A percentile compares a stretch with the other conserved stretches of the same genome.
phyloP scores from a whole-genome alignment of 2,329 filamentous ascomycete species.

The Calonectria pteridis region DNA sequence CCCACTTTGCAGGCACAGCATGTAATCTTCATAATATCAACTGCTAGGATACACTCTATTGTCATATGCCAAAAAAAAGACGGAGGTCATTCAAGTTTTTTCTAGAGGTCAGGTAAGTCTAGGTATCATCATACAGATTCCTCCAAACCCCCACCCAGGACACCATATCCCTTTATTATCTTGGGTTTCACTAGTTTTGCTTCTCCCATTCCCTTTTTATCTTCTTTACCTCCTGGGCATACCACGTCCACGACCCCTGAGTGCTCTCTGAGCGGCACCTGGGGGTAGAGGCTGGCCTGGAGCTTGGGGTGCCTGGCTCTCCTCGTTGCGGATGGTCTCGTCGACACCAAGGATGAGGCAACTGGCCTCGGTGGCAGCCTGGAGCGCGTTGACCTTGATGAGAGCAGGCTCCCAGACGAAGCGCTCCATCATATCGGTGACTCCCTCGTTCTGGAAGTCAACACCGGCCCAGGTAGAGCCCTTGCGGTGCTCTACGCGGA shows the following conservation, averaged over 20 bases:
- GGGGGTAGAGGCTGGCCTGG: constrained; percentile 81
- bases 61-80: constrained; percentile 14
- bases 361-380: constrained; percentile 93
- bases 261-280: constrained; percentile 88
- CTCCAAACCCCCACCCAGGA: constrained; percentile 40
- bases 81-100: constrained; percentile 44
- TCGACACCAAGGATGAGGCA: constrained; percentile 97
- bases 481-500: constrained; percentile 96
- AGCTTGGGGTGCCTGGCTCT: constrained; percentile 86
- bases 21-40: neutral
- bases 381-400: constrained; percentile 97
- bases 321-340: constrained; percentile 98
- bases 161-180: constrained; percentile 34
- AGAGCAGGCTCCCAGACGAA: constrained; percentile 98
- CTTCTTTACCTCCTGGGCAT: constrained; percentile 83
- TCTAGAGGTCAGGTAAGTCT: constrained; percentile 43
- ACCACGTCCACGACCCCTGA: constrained; percentile 85
- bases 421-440: constrained; percentile 91
- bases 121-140: constrained; percentile 55
- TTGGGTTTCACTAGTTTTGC: constrained; percentile 30
- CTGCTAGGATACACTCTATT: neutral
- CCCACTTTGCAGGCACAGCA: neutral
- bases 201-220: constrained; percentile 37
- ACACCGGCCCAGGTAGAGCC: constrained; percentile 95
- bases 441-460: constrained; percentile 92